Evolutionary conservation across 2,329 filamentous ascomycete species (phyloP).

Genomic region (Curvularia lunata): DNA sequence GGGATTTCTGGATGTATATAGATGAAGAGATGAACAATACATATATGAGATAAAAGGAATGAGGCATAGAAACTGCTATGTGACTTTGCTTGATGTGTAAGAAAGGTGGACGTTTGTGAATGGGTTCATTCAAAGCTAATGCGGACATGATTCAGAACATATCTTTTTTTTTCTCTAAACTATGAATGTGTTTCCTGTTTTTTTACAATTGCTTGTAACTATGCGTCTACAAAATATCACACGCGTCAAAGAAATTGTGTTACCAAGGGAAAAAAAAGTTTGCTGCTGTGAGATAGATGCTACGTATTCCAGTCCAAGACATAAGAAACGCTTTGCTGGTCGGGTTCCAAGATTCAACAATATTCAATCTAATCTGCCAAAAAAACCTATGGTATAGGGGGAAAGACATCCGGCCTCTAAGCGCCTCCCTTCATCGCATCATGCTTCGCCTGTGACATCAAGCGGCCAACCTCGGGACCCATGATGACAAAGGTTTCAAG

Average conservation of each 20-base stretch:
- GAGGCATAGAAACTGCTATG: no score
- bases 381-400: background rate
- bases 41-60: no score
- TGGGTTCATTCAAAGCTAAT: no score
- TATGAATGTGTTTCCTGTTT: no score
- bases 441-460: constrained; percentile 27
- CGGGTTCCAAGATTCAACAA: background rate
- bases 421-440: constrained; percentile 16
- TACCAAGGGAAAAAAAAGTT: background rate
- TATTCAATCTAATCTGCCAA: constrained; percentile 3
- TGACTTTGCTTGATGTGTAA: no score
- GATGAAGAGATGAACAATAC: no score
- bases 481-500: constrained; percentile 61
- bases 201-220: background rate
- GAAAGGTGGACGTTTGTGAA: no score
- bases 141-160: no score
- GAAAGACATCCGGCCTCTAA: background rate
- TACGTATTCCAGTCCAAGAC: background rate
- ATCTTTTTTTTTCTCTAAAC: no score
- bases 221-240: background rate
- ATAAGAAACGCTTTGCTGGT: background rate
- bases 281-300: background rate
- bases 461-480: constrained; percentile 40
- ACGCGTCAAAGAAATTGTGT: background rate
- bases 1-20: no score